Percentiles rank a stretch among this genome's conserved stretches.
These are phyloP conservation scores for Fallopia convolvulus DNA, from an alignment of 148 eudicot genomes.

Conservation along the genomic window DNA sequence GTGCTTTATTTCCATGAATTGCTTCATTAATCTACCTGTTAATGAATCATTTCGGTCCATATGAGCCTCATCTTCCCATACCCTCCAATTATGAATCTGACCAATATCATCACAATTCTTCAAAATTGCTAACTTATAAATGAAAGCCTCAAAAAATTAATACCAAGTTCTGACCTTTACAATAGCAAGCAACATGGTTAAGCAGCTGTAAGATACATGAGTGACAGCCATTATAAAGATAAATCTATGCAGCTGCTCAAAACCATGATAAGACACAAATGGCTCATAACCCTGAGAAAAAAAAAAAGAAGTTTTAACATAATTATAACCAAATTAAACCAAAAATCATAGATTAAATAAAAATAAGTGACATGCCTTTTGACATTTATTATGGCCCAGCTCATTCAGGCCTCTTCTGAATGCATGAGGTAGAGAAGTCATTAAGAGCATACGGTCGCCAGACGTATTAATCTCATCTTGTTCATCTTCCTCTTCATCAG, in stretches of 20 bases:
- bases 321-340: not conserved
- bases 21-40: conserved; percentile 36
- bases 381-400: conserved; percentile 58
- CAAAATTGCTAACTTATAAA: not conserved
- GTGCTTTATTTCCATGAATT: not conserved
- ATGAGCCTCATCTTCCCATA: conserved; percentile 92
- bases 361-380: conserved; percentile 42
- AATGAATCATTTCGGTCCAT: conserved; percentile 55
- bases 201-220: conserved; percentile 93
- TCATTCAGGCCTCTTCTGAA: conserved; percentile 47
- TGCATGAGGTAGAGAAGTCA: conserved; percentile 24
- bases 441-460: conserved; percentile 57
- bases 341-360: not conserved
- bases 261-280: conserved; percentile 91
- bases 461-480: conserved; percentile 30
- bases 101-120: conserved; percentile 11
- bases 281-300: conserved; percentile 69
- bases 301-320: not conserved
- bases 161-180: conserved; percentile 51
- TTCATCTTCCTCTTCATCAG: conserved; percentile 31
- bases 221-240: conserved; percentile 98
- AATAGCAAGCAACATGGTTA: conserved; percentile 95
- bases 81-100: conserved; percentile 85
- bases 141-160: not conserved
- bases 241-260: conserved; percentile 95